Evolutionary conservation across 768 basidiomycete genomes (phyloP), one percentile per base, ranked within the genome.

Genomic region (Termitomyces sp.): DNA sequence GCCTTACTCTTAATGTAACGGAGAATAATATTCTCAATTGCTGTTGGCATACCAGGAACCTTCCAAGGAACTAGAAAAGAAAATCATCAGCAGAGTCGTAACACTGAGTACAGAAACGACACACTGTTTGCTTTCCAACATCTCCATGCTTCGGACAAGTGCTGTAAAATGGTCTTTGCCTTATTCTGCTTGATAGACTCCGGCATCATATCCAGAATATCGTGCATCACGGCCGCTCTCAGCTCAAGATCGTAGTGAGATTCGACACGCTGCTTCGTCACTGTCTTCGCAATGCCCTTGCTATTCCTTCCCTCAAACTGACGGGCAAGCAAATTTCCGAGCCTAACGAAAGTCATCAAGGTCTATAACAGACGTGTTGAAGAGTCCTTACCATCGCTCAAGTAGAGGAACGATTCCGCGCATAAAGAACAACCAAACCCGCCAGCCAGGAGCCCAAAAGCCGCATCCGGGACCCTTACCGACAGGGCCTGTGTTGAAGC

Each of bases 161-260:
- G 97, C 73, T 99, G 97, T 71, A 99, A 71, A 66, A 99, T 98
- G 11, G 97, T 98, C 81, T 99, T 99, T n/a, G 95, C 88, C 80
- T 99, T 98, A 78, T 98, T 99, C 76, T 96, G 94, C 77, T 96
- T 96, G 80, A 98, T 96, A 2, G 92, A 94, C 74, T 98, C 97
- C 7, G 97, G 97, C 96, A 98, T 98, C 96, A 98, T 98, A 79
- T 98, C 96, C 67, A 99, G 81, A 67, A 99, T 98, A 74, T 99
- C 96, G 77, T 98, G 96, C 97, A 99, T 98, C 68, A 99, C 96
- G 51, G 97, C 96, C 0, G 97, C 97, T 57, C 97, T 89, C 48
- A 99, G 79, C 72, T 99, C 97, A 40, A 99, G 82, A 73, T 99
- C 97, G 68, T 96, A 98, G 73, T 99, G 97, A 9, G 95, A 97